Evolutionary conservation across 345 rosid species (phyloP), one percentile per base, ranked within the genome.

Genomic region (Hibiscus trionum): DNA sequence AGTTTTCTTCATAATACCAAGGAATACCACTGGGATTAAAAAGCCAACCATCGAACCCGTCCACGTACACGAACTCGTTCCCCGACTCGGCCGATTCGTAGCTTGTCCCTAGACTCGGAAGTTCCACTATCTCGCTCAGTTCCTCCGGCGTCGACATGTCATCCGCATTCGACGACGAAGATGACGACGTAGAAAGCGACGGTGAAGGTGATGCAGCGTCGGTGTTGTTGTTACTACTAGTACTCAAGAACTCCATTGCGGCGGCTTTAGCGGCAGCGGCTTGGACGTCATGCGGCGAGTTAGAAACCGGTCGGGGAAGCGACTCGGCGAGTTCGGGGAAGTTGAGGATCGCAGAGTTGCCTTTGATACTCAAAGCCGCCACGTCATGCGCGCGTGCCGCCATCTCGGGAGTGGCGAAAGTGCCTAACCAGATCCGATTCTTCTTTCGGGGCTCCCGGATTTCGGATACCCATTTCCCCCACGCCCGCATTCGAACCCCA

Each of bases 51-150:
- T 82, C 82, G 50, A 37, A 75, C 65, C 87, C 66, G 84, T 93
- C 98, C 47, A 77, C 82, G 58, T 80, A 85, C 52, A 86, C 83
- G 16, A 88, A 87, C 75, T 92, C 92, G 78, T 70, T 84, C 80
- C 84, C 69, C 3, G 81, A 74, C 80, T 83, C 86, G 21, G 74
- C 65, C 59, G 78, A 78, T 29, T 83, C 83, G 71, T 80, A 79
- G 78, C 81, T 80, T 83, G 89, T 61, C 9, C 83, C 93, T 11
- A 93, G 73, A 59, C 84, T 88, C 69, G 98, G 97, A 49, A 93
- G 70, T 91, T 93, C 76, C 16, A 93, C 96, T 76, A 93, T 89
- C 85, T 90, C 88, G n/a, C 88, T 83, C 55, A 91, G 86, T 70
- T 91, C 91, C 44, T 88, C 94, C 14, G 88, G 87, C 2, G 89